phyloP scores from a whole-genome alignment of 108 stramenopile species.

The Parietichytrium sp. region DNA sequence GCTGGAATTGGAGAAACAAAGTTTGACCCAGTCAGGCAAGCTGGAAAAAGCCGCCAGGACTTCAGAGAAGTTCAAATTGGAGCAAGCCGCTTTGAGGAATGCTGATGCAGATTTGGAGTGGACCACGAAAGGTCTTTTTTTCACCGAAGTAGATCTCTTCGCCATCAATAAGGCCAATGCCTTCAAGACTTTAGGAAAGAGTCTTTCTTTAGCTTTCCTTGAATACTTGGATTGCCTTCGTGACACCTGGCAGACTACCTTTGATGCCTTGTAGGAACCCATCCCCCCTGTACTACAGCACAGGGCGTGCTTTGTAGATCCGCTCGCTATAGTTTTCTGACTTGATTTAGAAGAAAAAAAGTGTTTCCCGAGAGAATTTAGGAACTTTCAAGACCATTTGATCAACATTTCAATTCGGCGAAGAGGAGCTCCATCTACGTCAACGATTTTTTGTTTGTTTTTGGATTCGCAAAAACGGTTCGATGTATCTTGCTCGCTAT shows the following conservation, averaged over 20 bases:
- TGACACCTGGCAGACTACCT: conserved; percentile 15
- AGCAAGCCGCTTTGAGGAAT: background rate
- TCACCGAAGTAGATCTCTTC: conserved; percentile 9
- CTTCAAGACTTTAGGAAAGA: background rate
- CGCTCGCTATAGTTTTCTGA: too few species aligned
- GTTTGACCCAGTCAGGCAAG: background rate
- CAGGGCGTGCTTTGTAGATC: too few species aligned
- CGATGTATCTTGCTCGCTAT: too few species aligned
- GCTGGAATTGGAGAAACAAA: background rate
- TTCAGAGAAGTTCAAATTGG: background rate
- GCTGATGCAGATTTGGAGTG: background rate
- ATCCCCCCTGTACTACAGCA: background rate
- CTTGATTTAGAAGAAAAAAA: too few species aligned
- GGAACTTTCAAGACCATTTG: too few species aligned
- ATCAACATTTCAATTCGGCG: too few species aligned
- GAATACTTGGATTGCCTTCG: background rate
- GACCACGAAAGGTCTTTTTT: background rate
- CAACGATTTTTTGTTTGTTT: too few species aligned
- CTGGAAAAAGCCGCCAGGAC: background rate
- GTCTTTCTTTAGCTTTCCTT: background rate
- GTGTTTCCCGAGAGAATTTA: too few species aligned
- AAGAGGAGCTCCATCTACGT: too few species aligned
- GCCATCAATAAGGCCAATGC: background rate
- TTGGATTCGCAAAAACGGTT: too few species aligned
- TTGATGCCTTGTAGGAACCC: background rate